phyloP scores from a whole-genome alignment of 1,139 yeast genomes.

The Lodderomyces margitis region DNA sequence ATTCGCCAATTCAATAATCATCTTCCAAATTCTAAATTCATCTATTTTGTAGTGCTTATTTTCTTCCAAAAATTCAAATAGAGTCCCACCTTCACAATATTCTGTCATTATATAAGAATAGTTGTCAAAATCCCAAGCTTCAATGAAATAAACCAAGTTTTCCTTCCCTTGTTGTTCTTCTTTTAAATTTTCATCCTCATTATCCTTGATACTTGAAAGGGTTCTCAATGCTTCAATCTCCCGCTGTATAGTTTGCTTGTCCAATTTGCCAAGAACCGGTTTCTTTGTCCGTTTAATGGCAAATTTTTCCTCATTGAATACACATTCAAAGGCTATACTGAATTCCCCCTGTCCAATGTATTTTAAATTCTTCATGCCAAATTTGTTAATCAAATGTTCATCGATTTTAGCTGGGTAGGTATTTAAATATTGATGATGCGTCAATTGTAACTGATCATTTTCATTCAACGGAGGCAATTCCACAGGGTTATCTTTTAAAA shows the following conservation, averaged over 20 bases:
- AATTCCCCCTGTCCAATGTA: conserved; percentile 85
- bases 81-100: conserved; percentile 90
- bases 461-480: conserved; percentile 10
- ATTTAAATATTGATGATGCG: conserved; percentile 5
- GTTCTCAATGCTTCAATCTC: conserved; percentile 47
- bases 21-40: conserved; percentile 98
- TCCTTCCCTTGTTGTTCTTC: conserved; percentile 78
- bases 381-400: conserved; percentile 62
- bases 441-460: conserved; percentile 3
- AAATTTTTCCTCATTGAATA: conserved; percentile 62
- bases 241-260: conserved; percentile 34
- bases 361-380: conserved; percentile 62
- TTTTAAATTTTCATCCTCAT: conserved; percentile 32
- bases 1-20: conserved; percentile 71
- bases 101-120: conserved; percentile 92
- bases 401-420: conserved; percentile 34
- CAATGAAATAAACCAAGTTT: conserved; percentile 72
- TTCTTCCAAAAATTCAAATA: conserved; percentile 76
- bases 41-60: conserved; percentile 75
- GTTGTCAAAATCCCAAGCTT: conserved; percentile 80
- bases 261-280: conserved; percentile 43
- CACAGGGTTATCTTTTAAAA: conserved; percentile 6
- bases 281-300: conserved; percentile 85
- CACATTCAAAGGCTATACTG: conserved; percentile 78
- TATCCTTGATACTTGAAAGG: conserved; percentile 42